phyloP scores from a whole-genome alignment of 352 stramenopile genomes.

The Achlya hypogyna region DNA sequence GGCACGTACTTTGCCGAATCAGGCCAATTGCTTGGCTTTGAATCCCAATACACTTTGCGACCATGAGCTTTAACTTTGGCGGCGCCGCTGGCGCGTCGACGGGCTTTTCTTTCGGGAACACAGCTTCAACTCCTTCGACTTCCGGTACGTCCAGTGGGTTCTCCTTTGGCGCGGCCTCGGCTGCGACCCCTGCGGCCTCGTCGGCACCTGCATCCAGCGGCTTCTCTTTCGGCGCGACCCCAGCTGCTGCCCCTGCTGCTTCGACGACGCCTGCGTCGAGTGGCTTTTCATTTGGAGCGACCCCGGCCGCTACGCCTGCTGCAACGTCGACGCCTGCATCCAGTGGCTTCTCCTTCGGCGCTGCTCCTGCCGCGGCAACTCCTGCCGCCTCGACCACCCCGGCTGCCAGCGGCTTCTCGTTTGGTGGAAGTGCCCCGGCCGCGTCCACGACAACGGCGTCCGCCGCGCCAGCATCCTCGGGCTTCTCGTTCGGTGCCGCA shows the following conservation, averaged over 20 bases:
- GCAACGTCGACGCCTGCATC: conserved; percentile 5
- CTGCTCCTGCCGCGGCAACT: neutral
- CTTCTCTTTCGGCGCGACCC: conserved; percentile 12
- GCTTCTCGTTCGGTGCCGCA: conserved; percentile 5
- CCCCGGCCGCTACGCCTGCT: neutral
- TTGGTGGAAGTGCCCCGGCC: conserved; percentile 7
- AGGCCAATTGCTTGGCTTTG: conserved; percentile 8
- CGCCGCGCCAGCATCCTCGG: too few species aligned
- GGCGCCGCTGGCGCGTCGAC: neutral
- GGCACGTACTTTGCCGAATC: neutral
- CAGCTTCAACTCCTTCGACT: neutral
- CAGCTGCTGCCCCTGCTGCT: neutral
- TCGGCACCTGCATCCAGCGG: conserved; percentile 5
- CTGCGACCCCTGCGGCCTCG: neutral
- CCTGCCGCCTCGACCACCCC: neutral
- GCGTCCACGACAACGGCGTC: conserved; percentile 21
- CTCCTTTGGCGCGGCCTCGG: conserved; percentile 15
- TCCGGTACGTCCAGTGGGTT: conserved; percentile 14
- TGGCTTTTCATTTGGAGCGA: conserved; percentile 20
- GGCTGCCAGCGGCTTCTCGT: neutral
- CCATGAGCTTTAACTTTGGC: conserved; percentile 12
- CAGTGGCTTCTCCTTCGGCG: conserved; percentile 14
- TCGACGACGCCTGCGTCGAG: neutral
- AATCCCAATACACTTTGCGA: conserved; percentile 5
- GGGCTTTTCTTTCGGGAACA: conserved; percentile 26